These are phyloP conservation scores for Marasmius tenuissimus DNA, from an alignment of 1,284 basidiomycete genomes.

Conservation along the genomic window DNA sequence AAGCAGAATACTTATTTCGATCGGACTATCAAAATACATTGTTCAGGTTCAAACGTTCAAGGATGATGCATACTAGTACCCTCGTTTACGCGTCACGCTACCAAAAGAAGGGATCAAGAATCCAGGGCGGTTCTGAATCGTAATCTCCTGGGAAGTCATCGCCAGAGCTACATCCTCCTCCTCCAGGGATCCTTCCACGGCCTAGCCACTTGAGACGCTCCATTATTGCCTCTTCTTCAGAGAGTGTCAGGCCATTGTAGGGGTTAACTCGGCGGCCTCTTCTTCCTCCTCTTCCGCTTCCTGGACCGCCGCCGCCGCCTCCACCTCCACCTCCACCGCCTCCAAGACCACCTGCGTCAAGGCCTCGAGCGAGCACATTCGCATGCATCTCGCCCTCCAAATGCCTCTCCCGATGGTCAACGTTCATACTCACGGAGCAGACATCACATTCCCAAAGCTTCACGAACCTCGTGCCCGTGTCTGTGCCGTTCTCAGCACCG, in stretches of 20 bases:
- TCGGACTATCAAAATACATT: too few relatives aligned
- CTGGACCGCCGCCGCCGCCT: background rate
- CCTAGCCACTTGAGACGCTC: background rate
- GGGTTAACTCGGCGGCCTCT: background rate
- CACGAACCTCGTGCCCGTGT: too few relatives aligned
- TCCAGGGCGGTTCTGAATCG: too few relatives aligned
- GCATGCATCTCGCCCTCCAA: background rate
- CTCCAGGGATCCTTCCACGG: background rate
- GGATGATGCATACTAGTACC: too few relatives aligned
- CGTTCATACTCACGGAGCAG: background rate
- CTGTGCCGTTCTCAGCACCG: too few relatives aligned
- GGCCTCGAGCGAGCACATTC: background rate
- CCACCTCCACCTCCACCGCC: background rate
- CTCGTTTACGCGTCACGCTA: too few relatives aligned
- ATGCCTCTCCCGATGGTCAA: background rate
- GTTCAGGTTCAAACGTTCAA: too few relatives aligned
- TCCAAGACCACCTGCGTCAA: background rate
- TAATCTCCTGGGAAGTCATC: background rate
- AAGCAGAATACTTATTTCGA: too few relatives aligned
- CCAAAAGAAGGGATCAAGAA: too few relatives aligned
- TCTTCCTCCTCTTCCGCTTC: background rate
- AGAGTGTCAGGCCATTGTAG: background rate
- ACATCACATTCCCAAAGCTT: background rate
- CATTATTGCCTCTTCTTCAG: background rate
- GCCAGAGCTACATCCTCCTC: background rate